Conservation (phyloP, 1,284 basidiomycete genomes). For the Pascua sp. region DNA sequence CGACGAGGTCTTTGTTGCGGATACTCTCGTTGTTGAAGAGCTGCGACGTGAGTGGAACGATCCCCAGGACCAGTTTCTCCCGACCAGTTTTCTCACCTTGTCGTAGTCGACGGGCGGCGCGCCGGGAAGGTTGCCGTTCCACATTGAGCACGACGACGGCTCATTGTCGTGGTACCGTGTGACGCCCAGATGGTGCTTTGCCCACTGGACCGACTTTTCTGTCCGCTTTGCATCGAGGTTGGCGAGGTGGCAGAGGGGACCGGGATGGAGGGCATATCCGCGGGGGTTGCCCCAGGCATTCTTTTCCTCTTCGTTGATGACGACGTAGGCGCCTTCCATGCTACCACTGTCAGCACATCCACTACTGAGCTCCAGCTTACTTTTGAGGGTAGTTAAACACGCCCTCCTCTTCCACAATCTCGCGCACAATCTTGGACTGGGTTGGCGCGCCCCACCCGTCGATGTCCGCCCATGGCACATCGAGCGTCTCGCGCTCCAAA, state of each 20-base stretch:
- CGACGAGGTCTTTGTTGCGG: conserved; percentile 58
- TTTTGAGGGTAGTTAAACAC: conserved; percentile 17
- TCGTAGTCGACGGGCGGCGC: conserved; percentile 61
- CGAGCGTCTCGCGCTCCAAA: conserved; percentile 52
- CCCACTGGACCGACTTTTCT: conserved; percentile 62
- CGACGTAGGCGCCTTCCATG: conserved; percentile 28
- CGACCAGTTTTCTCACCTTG: conserved; percentile 14
- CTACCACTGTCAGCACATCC: conserved; percentile 2
- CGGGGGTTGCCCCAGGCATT: conserved; percentile 58
- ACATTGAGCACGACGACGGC: conserved; percentile 57
- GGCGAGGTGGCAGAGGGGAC: conserved; percentile 22
- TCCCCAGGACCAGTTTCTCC: too few relatives aligned
- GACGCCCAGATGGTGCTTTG: conserved; percentile 61
- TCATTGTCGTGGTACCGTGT: conserved; percentile 60
- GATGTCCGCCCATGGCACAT: conserved; percentile 56
- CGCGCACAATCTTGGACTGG: conserved; percentile 23
- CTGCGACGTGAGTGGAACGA: conserved; percentile 35
- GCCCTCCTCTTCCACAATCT: conserved; percentile 10
- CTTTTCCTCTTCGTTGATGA: conserved; percentile 27
- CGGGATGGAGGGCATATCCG: conserved; percentile 45
- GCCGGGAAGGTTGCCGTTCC: conserved; percentile 63
- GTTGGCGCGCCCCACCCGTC: conserved; percentile 58
- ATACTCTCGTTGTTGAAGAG: conserved; percentile 57
- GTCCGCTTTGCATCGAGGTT: conserved; percentile 57
- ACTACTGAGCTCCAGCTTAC: conserved; percentile 1